These are phyloP conservation scores for Parascedosporium putredinis DNA, from an alignment of 2,329 filamentous ascomycete genomes.

Conservation along the genomic window DNA sequence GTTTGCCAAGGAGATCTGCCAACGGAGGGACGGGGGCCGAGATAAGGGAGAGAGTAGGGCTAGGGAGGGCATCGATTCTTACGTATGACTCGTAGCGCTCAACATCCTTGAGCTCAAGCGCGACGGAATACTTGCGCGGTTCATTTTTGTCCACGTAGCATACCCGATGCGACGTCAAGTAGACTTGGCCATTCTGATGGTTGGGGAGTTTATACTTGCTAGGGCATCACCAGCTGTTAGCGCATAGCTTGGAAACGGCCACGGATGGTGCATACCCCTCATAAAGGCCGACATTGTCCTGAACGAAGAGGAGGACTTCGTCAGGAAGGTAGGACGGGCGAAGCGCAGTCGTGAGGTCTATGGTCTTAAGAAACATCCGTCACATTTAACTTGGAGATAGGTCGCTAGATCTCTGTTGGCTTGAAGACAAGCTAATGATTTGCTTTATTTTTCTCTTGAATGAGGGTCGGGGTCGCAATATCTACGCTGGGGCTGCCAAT, in stretches of 20 bases:
- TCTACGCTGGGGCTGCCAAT: too few species aligned
- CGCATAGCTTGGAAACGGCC: too few species aligned
- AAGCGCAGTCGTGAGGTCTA: constrained; percentile 93
- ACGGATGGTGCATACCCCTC: constrained; percentile 62
- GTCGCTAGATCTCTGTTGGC: too few species aligned
- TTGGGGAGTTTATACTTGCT: constrained; percentile 93
- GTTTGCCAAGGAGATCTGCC: too few species aligned
- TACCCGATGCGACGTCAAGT: constrained; percentile 87
- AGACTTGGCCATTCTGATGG: constrained; percentile 92
- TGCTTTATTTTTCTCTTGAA: too few species aligned
- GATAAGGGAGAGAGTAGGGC: neutral
- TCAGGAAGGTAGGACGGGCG: constrained; percentile 86
- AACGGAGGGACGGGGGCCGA: neutral
- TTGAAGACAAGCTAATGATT: too few species aligned
- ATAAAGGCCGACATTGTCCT: constrained; percentile 94
- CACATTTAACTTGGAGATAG: constrained; percentile 28
- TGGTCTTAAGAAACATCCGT: constrained; percentile 95
- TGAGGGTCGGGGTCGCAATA: too few species aligned
- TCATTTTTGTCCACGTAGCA: constrained; percentile 91
- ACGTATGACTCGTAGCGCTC: constrained; percentile 87
- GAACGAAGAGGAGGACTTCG: constrained; percentile 90
- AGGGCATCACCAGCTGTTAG: constrained; percentile 4
- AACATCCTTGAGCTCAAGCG: constrained; percentile 80
- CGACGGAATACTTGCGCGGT: constrained; percentile 73
- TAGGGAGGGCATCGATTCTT: too few species aligned